Percentiles rank a stretch among this genome's conserved stretches.
Evolutionary conservation across 306 rosid genomes (phyloP).

Genomic region (Oxytropis ochrocephala): DNA sequence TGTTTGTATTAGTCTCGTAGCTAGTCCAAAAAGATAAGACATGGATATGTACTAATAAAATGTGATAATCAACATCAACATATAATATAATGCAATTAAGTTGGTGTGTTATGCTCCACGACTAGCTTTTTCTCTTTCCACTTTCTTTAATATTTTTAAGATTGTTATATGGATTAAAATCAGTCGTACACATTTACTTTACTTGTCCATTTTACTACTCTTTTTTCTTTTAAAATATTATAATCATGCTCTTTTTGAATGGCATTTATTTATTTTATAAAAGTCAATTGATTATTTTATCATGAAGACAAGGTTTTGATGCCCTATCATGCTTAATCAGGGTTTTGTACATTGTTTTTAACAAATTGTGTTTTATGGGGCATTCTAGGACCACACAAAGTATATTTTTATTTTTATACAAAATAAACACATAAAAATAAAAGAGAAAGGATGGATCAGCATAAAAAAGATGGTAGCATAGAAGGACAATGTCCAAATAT

Average conservation of each 20-base stretch:
- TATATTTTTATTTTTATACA: too few species aligned
- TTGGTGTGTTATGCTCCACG: neutral
- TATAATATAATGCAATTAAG: neutral
- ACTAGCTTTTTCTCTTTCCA: neutral
- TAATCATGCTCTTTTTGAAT: neutral
- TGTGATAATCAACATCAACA: neutral
- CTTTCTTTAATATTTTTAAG: neutral
- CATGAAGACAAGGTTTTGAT: neutral
- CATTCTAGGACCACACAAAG: slow-evolving; percentile 5
- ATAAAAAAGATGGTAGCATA: slow-evolving; percentile 2
- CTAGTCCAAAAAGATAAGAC: too few species aligned
- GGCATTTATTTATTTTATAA: neutral
- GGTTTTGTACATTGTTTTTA: neutral
- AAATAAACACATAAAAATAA: neutral
- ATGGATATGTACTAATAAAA: neutral
- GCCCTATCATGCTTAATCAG: neutral
- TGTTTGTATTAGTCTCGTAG: too few species aligned
- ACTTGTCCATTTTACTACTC: neutral
- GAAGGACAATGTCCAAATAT: slow-evolving; percentile 28
- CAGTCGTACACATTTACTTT: neutral
- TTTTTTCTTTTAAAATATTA: neutral
- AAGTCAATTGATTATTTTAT: too few species aligned
- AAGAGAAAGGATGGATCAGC: neutral
- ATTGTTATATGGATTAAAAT: neutral
- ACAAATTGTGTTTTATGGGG: neutral